Evolutionary conservation across 2,329 filamentous ascomycete species (phyloP).

Genomic region (Aspergillus japonicus): DNA sequence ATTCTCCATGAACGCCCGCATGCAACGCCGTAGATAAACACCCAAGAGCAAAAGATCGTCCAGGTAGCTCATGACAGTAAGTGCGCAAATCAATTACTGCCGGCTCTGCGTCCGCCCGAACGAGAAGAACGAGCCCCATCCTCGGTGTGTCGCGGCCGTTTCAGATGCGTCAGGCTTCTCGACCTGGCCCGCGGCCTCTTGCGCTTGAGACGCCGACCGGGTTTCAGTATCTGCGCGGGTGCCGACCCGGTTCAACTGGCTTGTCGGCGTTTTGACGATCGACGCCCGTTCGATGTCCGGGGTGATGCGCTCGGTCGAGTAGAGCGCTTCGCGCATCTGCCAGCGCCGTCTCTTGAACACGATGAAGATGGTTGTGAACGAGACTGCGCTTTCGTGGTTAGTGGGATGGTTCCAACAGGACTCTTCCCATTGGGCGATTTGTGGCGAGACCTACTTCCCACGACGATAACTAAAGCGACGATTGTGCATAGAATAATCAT

Average conservation of each 20-base stretch:
- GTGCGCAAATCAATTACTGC: not conserved
- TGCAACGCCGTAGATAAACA: too few species aligned
- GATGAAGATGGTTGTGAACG: slow-evolving; percentile 20
- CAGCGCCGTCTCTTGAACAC: slow-evolving; percentile 22
- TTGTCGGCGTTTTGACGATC: not conserved
- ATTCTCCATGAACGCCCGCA: too few species aligned
- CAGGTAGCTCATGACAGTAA: not conserved
- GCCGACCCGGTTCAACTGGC: not conserved
- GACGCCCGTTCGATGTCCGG: slow-evolving; percentile 17
- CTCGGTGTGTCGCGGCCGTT: not conserved
- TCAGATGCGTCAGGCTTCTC: not conserved
- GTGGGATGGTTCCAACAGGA: not conserved
- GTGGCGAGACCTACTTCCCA: slow-evolving; percentile 18
- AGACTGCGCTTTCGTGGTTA: slow-evolving; percentile 10
- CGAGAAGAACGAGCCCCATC: slow-evolving; percentile 17
- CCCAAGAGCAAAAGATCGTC: too few species aligned
- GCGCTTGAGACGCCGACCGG: not conserved
- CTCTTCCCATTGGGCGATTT: too few species aligned
- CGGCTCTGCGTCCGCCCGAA: slow-evolving; percentile 10
- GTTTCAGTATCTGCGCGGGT: not conserved
- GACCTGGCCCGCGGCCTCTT: slow-evolving; percentile 7
- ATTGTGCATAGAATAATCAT: slow-evolving; percentile 23
- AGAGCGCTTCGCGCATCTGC: slow-evolving; percentile 19
- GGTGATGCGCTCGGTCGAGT: slow-evolving; percentile 15
- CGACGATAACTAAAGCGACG: slow-evolving; percentile 20